Evolutionary conservation across 2,329 filamentous ascomycete species (phyloP), one percentile per base, ranked within the genome.

Genomic region (Colletotrichum liriopes): DNA sequence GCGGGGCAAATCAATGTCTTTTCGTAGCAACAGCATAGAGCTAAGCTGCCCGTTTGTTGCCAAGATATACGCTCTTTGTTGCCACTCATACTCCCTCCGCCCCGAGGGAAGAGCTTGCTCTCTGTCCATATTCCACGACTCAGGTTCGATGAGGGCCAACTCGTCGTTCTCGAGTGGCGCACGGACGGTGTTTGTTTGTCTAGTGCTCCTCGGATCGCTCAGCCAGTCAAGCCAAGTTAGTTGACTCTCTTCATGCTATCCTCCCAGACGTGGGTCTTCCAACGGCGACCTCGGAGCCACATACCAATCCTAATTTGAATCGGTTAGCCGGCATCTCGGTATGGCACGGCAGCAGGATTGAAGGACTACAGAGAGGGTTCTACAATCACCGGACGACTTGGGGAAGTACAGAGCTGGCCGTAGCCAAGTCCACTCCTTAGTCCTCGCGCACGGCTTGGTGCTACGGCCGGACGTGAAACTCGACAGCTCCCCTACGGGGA

Each of bases 401-500:
- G 70, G 65, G 66, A 55, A 64, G 51, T 35, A 32, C 65, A 65
- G 54, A 20, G 29, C 39, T 12, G 52, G 35, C 14, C 11, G 32
- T 47, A 52, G 56, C 39, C n/a, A 41, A 55, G 37, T 12, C 56
- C 23, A 20, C 20, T 51, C 14, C 23, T 32, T n/a, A 29, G 52
- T 16, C 45, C 32, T 55, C 23, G 70, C 54, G 70, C 70, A 72
- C 70, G 70, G 70, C 54, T 59, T 45, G 52, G 70, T 59, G 59
- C 65, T 60, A 55, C 66, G 70, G 66, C 54, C 29, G 32, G 41
- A 61, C 29, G 41, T 70, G 70, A 72, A 72, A 72, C 70, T 14
- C 65, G 65, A 72, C 70, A 72, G 65, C 59, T 70, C 35, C 32
- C 47, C 52, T 41, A 60, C 29, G 45, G 39, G 47, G 60, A 18